Evolutionary conservation across 768 basidiomycete species (phyloP), one percentile per base, ranked within the genome.

Genomic region (Russula foetens): DNA sequence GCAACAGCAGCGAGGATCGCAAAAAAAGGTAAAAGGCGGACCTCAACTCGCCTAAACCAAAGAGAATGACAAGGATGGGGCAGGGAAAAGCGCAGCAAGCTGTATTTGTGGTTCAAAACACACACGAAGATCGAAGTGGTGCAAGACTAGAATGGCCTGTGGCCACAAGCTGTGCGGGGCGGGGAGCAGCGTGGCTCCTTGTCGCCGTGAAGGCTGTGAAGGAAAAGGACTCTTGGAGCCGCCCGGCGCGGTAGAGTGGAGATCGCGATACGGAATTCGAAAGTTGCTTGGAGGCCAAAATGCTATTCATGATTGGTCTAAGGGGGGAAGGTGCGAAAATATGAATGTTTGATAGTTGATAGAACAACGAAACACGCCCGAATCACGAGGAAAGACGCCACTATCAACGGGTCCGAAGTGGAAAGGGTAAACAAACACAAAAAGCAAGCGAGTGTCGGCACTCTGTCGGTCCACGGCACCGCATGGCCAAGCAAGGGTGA

Each of bases 401-500:
- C 61, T 62, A 62, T 62, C 61, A 62, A 57, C 60, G 60, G 56
- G 49, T 31, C 60, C 56, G 60, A 62, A 53, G 38, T 8, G 45
- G 51, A 44, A n/a, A 12, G 19, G 26, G 41, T 29, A 58, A 31
- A 58, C 24, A 44, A 43, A 29, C 21, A 58, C 43, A 55, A 55
- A 55, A 46, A 56, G 54, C 39, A 53, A 28, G 52, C 33, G 50
- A 23, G 5, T 33, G 49, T 50, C 49, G 49, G 35, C 14, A n/a
- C n/a, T n/a, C n/a, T n/a, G n/a, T n/a, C n/a, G n/a, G n/a, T n/a
- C n/a, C 24, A 35, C 55, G 35, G 46, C 45, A 53, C 38, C 24
- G 47, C 47, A 48, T 48, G 28, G 47, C 28, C n/a, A 4, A n/a
- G 44, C 44, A 21, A 45, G 29, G n/a, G 6, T n/a, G n/a, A 35